phyloP scores from a whole-genome alignment of 2,329 filamentous ascomycete genomes.

The Mycosphaerella sp. region DNA sequence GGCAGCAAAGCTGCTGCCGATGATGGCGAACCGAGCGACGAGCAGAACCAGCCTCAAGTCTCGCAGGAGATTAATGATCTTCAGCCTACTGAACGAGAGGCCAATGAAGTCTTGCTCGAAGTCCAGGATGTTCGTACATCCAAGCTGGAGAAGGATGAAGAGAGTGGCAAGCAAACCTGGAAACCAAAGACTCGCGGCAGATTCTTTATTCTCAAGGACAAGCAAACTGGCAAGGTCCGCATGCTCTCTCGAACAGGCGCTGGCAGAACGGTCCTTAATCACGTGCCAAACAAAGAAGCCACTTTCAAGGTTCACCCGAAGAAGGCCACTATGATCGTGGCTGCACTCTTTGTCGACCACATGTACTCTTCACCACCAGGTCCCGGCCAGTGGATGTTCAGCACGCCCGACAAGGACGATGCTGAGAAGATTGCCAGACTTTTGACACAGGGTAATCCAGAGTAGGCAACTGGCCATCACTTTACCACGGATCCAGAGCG shows the following conservation, averaged over 20 bases:
- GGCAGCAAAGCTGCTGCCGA: conserved; percentile 27
- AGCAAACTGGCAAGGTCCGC: conserved; percentile 59
- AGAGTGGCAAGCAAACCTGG: conserved; percentile 57
- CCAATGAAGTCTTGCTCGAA: conserved; percentile 65
- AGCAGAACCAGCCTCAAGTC: conserved; percentile 44
- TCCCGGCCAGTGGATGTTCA: conserved; percentile 15
- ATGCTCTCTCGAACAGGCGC: conserved; percentile 59
- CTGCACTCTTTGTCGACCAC: conserved; percentile 19
- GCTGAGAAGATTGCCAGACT: conserved; percentile 12
- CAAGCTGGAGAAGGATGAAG: conserved; percentile 50
- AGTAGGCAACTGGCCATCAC: background rate
- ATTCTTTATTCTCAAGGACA: conserved; percentile 67
- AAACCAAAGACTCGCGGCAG: conserved; percentile 63
- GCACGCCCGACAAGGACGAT: conserved; percentile 10
- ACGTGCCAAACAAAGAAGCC: conserved; percentile 15
- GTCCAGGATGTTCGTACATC: conserved; percentile 61
- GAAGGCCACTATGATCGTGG: conserved; percentile 19
- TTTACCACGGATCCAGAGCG: background rate
- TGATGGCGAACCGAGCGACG: conserved; percentile 28
- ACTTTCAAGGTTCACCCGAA: conserved; percentile 19
- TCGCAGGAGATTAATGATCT: conserved; percentile 60
- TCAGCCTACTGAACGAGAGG: conserved; percentile 54
- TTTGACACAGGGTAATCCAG: conserved; percentile 15
- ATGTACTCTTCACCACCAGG: conserved; percentile 14
- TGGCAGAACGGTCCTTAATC: conserved; percentile 18